These are phyloP conservation scores for Monosporozyma siamensis DNA, from an alignment of 805 yeast species.

Conservation along the genomic window DNA sequence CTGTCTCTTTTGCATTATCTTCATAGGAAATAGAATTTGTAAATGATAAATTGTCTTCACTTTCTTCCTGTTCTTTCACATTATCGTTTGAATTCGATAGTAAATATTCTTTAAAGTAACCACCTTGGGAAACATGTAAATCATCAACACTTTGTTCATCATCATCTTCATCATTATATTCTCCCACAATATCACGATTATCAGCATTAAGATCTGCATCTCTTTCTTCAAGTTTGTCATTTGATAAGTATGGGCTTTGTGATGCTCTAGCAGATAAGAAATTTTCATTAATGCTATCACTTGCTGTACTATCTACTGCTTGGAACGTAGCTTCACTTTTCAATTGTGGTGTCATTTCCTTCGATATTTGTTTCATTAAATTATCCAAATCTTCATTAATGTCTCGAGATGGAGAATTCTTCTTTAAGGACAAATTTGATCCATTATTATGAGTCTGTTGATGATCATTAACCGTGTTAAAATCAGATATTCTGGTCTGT, in stretches of 20 bases:
- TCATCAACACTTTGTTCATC: slow-evolving; percentile 12
- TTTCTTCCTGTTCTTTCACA: slow-evolving; percentile 1
- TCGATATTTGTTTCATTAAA: slow-evolving; percentile 26
- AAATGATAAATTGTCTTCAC: slow-evolving; percentile 6
- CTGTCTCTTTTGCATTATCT: slow-evolving; percentile 1
- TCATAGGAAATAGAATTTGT: slow-evolving; percentile 8
- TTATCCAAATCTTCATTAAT: slow-evolving; percentile 25
- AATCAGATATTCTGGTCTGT: too few species aligned
- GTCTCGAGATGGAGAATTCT: slow-evolving; percentile 7
- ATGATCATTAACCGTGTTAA: too few species aligned
- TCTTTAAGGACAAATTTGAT: background rate
- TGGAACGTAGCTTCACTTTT: background rate
- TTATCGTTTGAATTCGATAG: background rate
- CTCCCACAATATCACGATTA: background rate
- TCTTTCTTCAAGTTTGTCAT: background rate
- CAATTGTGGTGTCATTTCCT: slow-evolving; percentile 24
- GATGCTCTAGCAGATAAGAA: slow-evolving; percentile 3
- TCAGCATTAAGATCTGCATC: too few species aligned
- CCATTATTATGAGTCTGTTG: background rate
- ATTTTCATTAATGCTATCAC: background rate
- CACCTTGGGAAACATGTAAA: slow-evolving; percentile 16
- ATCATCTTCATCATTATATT: background rate
- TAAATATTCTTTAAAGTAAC: slow-evolving; percentile 16
- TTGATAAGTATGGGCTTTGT: background rate
- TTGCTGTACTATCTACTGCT: background rate